phyloP scores from a whole-genome alignment of 176 grass and related monocot genomes.

The Phragmites australis region DNA sequence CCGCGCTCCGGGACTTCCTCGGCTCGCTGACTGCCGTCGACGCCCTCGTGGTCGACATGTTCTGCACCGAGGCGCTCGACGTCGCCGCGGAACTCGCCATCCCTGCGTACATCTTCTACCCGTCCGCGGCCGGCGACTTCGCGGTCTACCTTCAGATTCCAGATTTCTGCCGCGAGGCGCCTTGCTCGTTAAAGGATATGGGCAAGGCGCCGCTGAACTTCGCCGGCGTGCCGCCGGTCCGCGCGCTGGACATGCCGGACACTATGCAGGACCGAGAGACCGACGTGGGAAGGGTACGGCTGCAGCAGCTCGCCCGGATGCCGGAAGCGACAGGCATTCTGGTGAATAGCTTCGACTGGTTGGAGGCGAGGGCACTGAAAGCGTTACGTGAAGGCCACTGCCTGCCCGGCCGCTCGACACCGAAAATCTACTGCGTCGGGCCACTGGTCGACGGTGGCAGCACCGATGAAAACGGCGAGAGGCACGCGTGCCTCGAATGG shows the following conservation, averaged over 20 bases:
- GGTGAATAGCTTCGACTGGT: conserved; percentile 69
- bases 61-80: conserved; percentile 62
- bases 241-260: conserved; percentile 46
- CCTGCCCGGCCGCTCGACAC: conserved; percentile 41
- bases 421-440: conserved; percentile 57
- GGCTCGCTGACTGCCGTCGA: conserved; percentile 1
- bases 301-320: conserved; percentile 43
- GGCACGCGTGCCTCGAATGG: conserved; percentile 64
- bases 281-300: conserved; percentile 7
- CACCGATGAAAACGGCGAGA: conserved; percentile 5
- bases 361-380: conserved; percentile 52
- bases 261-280: conserved; percentile 44
- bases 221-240: conserved; percentile 52
- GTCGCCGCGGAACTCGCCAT: conserved; percentile 43
- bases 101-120: conserved; percentile 57
- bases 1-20: conserved; percentile 20
- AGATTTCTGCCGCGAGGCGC: neutral
- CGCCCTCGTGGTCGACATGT: conserved; percentile 67
- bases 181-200: conserved; percentile 55
- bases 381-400: conserved; percentile 46
- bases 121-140: conserved; percentile 47
- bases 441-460: conserved; percentile 49
- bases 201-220: conserved; percentile 36
- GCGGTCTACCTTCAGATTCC: conserved; percentile 42
- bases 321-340: conserved; percentile 53